These are phyloP conservation scores for Paramarasmius palmivorus DNA, from an alignment of 1,284 basidiomycete species.

Conservation along the genomic window DNA sequence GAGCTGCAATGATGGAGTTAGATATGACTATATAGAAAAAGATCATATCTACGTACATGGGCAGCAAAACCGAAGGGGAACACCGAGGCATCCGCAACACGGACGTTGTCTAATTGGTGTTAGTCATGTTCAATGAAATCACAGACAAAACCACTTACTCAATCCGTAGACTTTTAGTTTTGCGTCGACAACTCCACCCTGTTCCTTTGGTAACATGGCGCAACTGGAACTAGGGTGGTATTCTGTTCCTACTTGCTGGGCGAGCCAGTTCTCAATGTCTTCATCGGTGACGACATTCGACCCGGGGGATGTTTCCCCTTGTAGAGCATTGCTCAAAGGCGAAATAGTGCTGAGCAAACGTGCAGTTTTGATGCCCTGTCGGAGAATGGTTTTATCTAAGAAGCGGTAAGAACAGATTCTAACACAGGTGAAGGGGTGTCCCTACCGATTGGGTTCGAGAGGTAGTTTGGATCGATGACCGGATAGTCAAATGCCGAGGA, in stretches of 20 bases:
- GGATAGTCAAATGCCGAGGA: slow-evolving; percentile 20
- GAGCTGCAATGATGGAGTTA: not conserved
- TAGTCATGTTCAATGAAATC: not conserved
- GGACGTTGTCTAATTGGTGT: slow-evolving; percentile 32
- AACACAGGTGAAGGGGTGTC: not conserved
- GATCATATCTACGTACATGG: slow-evolving; percentile 31
- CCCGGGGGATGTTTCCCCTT: slow-evolving; percentile 40
- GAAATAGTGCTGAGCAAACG: slow-evolving; percentile 41
- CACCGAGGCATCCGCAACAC: slow-evolving; percentile 40
- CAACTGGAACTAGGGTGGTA: slow-evolving; percentile 63
- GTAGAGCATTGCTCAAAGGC: slow-evolving; percentile 36
- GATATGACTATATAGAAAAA: not conserved
- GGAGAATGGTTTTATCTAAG: slow-evolving; percentile 15
- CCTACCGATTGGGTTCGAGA: slow-evolving; percentile 12
- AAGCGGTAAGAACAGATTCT: not conserved
- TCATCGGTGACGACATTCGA: slow-evolving; percentile 39
- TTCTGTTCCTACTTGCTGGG: slow-evolving; percentile 39
- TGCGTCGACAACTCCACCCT: slow-evolving; percentile 68
- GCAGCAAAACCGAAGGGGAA: slow-evolving; percentile 46
- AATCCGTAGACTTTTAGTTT: slow-evolving; percentile 62
- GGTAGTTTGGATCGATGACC: slow-evolving; percentile 12
- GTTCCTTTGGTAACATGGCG: slow-evolving; percentile 60
- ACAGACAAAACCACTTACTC: not conserved
- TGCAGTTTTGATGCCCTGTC: slow-evolving; percentile 52
- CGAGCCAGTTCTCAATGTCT: slow-evolving; percentile 49